Conservation (phyloP, 139 green algal genomes). For the Coccomyxa sp. region DNA sequence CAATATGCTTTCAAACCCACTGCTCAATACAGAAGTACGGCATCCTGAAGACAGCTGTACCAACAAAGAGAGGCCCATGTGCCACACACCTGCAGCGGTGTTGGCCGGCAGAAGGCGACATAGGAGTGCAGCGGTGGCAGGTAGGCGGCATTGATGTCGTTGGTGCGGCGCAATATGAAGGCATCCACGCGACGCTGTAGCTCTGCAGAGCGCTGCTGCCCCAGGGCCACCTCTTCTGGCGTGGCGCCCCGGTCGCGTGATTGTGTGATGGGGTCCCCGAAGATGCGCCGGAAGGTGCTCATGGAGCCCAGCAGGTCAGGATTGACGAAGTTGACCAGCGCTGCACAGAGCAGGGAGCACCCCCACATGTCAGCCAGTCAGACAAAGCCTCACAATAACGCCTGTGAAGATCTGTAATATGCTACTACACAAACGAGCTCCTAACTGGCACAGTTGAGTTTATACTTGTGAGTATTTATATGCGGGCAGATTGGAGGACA, state of each 20-base stretch:
- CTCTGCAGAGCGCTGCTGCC: conserved; percentile 29
- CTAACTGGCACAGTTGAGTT: too few species aligned
- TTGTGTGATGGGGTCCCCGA: conserved; percentile 57
- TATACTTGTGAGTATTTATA: too few species aligned
- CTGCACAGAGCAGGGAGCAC: too few species aligned
- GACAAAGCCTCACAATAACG: too few species aligned
- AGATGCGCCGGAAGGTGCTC: conserved; percentile 66
- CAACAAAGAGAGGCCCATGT: not conserved
- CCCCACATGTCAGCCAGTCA: too few species aligned
- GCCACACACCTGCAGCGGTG: conserved; percentile 41
- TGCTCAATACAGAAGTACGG: not conserved
- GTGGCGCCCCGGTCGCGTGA: conserved; percentile 55
- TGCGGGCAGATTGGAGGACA: too few species aligned
- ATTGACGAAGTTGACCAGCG: conserved; percentile 57
- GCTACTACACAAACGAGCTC: too few species aligned
- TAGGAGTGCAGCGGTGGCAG: conserved; percentile 66
- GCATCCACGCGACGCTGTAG: conserved; percentile 24
- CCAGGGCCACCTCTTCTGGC: conserved; percentile 53
- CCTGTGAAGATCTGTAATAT: too few species aligned
- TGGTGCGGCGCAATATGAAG: conserved; percentile 70
- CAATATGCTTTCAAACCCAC: not conserved
- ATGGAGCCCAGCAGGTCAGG: conserved; percentile 60
- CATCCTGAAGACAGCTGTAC: not conserved
- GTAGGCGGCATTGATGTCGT: conserved; percentile 63
- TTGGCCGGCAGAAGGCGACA: conserved; percentile 66